A percentile compares a stretch with the other conserved stretches of the same genome.
phyloP scores from a whole-genome alignment of 768 basidiomycete species.

The Fibroporia radiculosa region DNA sequence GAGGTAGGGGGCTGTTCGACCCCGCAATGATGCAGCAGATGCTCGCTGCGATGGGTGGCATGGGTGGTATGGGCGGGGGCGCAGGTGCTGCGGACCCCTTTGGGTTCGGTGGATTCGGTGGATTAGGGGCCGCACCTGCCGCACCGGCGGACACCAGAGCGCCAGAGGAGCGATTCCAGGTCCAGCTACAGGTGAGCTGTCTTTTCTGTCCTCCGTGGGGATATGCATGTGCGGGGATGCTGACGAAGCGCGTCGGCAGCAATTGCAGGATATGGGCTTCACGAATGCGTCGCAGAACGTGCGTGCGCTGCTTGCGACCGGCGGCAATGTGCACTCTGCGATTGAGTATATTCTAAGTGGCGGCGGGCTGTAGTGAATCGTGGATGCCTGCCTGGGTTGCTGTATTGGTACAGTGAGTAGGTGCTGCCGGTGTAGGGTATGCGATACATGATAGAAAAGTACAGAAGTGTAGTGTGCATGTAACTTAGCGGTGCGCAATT shows the following conservation, averaged over 20 bases:
- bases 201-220: background rate
- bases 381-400: no score
- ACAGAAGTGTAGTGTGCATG: no score
- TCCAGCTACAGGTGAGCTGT: constrained; percentile 59
- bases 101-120: constrained; percentile 19
- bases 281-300: constrained; percentile 85
- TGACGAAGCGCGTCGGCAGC: no score
- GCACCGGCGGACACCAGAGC: constrained; percentile 62
- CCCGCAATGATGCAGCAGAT: constrained; percentile 39
- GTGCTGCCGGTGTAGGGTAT: no score
- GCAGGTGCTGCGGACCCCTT: constrained; percentile 20
- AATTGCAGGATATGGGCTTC: constrained; percentile 95
- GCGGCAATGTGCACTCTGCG: constrained; percentile 87
- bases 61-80: constrained; percentile 17
- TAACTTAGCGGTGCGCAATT: no score
- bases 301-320: constrained; percentile 82
- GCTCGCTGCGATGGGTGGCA: constrained; percentile 25
- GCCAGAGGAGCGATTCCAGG: constrained; percentile 89
- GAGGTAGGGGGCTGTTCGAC: constrained; percentile 26
- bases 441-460: no score
- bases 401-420: no score
- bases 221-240: background rate
- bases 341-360: constrained; percentile 89
- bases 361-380: constrained; percentile 49
- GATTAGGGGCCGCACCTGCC: constrained; percentile 27